Evolutionary conservation across 2,329 filamentous ascomycete species (phyloP).

Genomic region (Diaporthe amygdali): DNA sequence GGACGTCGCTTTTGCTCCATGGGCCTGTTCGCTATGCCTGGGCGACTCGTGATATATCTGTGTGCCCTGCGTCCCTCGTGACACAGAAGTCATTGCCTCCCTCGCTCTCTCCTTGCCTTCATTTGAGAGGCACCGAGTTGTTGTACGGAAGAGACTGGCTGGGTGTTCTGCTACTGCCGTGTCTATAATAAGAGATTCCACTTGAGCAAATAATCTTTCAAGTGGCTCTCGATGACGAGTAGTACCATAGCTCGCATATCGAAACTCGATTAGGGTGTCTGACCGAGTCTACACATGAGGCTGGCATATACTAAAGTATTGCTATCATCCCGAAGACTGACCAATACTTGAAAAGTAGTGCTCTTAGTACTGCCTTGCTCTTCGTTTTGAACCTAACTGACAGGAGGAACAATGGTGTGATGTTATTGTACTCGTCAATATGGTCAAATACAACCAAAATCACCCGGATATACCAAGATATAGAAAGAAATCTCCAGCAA

Average conservation of each 20-base stretch:
- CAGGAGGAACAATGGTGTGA: not conserved
- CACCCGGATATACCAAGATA: too few relatives aligned
- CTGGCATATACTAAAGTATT: too few relatives aligned
- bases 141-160: not conserved
- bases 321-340: not conserved
- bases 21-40: not conserved
- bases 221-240: too few relatives aligned
- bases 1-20: not conserved
- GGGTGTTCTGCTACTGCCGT: not conserved
- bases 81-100: not conserved
- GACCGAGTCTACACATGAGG: not conserved
- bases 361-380: rapidly evolving
- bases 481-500: not conserved
- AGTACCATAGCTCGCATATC: too few relatives aligned
- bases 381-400: too few relatives aligned
- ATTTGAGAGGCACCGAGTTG: too few relatives aligned
- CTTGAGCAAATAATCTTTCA: too few relatives aligned
- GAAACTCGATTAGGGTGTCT: not conserved
- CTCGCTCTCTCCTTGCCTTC: not conserved
- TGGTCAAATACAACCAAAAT: not conserved
- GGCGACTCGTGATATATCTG: not conserved
- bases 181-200: too few relatives aligned
- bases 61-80: not conserved
- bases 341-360: not conserved
- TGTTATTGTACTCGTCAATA: not conserved